Percentiles rank a stretch among this genome's conserved stretches.
Conservation (phyloP, 2,329 filamentous ascomycete genomes). For the Clonostachys chloroleuca region DNA sequence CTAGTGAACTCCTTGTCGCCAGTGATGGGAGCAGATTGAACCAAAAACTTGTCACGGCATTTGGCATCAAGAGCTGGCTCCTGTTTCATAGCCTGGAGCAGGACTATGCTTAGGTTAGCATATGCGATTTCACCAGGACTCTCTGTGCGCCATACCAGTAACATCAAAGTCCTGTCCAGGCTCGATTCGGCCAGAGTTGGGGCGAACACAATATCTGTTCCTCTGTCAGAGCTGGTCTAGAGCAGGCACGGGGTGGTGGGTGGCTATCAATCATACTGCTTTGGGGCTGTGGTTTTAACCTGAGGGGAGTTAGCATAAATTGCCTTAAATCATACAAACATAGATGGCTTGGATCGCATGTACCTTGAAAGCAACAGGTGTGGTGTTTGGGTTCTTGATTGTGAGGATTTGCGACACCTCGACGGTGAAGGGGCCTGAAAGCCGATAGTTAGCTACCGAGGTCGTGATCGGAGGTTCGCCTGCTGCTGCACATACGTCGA, state of each 20-base stretch:
- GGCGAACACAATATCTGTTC: constrained; percentile 91
- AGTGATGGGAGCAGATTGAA: constrained; percentile 83
- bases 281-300: constrained; percentile 99
- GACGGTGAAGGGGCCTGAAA: constrained; percentile 59
- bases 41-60: constrained; percentile 96
- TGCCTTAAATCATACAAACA: background rate
- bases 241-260: constrained; percentile 7
- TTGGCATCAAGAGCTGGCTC: constrained; percentile 82
- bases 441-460: constrained; percentile 2
- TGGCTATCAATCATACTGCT: constrained; percentile 71
- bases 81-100: constrained; percentile 96
- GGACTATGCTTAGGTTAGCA: constrained; percentile 48
- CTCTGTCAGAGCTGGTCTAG: background rate
- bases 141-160: constrained; percentile 57
- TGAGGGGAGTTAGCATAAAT: constrained; percentile 23
- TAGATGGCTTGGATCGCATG: constrained; percentile 8
- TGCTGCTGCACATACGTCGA: constrained; percentile 61
- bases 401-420: constrained; percentile 62
- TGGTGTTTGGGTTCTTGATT: constrained; percentile 59
- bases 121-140: constrained; percentile 9
- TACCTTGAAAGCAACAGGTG: constrained; percentile 69
- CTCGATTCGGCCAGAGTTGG: constrained; percentile 95
- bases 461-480: background rate
- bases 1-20: constrained; percentile 80
- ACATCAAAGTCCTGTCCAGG: constrained; percentile 88